Percentiles rank a stretch among this genome's conserved stretches.
These are phyloP conservation scores for Acanthamoeba triangularis DNA, from an alignment of 208 protist species.

Conservation along the genomic window DNA sequence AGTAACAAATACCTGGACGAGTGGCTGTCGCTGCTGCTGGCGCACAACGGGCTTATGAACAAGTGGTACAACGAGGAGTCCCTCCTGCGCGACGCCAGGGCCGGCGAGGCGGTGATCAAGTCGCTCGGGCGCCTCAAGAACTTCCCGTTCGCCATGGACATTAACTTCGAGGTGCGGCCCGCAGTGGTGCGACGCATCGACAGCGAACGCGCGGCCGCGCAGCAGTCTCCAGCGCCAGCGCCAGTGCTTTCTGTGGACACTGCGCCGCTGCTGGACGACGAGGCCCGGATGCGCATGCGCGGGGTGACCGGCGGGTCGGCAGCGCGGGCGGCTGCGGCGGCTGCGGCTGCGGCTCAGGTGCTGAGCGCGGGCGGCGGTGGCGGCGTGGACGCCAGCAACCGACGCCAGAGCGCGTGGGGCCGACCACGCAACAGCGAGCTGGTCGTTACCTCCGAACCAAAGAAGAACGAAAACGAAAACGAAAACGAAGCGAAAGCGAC, in stretches of 20 bases:
- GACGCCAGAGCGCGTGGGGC: neutral
- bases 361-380: neutral
- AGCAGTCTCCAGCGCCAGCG: neutral
- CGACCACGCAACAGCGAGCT: neutral
- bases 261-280: neutral
- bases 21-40: slow-evolving; percentile 5
- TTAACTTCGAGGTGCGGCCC: slow-evolving; percentile 31
- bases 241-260: neutral
- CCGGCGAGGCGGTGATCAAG: neutral
- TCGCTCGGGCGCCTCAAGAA: slow-evolving; percentile 45
- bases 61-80: slow-evolving; percentile 1
- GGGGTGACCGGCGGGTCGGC: neutral
- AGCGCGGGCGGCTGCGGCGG: neutral
- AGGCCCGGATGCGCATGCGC: neutral
- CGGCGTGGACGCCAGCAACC: neutral
- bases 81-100: neutral
- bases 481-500: slow-evolving; percentile 9
- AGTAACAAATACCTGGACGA: slow-evolving; percentile 69
- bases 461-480: neutral
- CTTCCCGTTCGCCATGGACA: slow-evolving; percentile 60
- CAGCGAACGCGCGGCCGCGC: neutral
- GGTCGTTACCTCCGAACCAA: neutral
- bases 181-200: neutral
- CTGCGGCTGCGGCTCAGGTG: neutral
- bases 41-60: neutral